phyloP scores from a whole-genome alignment of 371 early-diverging fungal species.

The Actinomortierella ambigua region DNA sequence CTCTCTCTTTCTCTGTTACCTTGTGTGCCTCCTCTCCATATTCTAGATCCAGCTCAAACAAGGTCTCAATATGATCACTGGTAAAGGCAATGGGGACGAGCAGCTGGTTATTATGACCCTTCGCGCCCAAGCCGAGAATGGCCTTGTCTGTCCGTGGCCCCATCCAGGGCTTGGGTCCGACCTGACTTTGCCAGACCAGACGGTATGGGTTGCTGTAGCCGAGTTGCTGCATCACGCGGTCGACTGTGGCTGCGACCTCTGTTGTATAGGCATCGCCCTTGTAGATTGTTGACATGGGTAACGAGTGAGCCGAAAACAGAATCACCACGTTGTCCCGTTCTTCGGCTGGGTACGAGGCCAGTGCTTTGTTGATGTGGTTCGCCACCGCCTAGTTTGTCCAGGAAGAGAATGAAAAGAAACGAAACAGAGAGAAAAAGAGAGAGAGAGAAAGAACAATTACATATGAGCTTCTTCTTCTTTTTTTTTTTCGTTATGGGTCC shows the following conservation, averaged over 20 bases:
- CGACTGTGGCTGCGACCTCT: constrained; percentile 93
- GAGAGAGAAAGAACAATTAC: too few species aligned
- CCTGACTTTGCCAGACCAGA: constrained; percentile 97
- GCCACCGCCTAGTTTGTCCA: constrained; percentile 65
- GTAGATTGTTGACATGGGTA: constrained; percentile 93
- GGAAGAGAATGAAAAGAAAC: too few species aligned
- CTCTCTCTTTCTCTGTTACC: constrained; percentile 44
- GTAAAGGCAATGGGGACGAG: constrained; percentile 96
- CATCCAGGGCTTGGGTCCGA: constrained; percentile 94
- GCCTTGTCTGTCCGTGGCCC: constrained; percentile 90
- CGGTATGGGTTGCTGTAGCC: constrained; percentile 80
- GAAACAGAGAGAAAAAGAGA: too few species aligned
- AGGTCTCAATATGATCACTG: constrained; percentile 95
- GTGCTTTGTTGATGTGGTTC: constrained; percentile 69
- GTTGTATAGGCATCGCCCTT: constrained; percentile 90
- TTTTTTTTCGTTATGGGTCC: neutral
- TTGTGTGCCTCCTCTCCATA: constrained; percentile 88
- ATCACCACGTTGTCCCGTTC: constrained; percentile 76
- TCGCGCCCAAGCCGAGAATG: constrained; percentile 74
- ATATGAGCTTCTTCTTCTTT: too few species aligned
- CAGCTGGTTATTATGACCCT: constrained; percentile 79
- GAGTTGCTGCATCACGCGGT: constrained; percentile 81
- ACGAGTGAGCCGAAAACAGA: constrained; percentile 95
- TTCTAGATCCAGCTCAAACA: constrained; percentile 94
- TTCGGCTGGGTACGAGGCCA: constrained; percentile 69